These are phyloP conservation scores for Backusella westeae DNA, from an alignment of 192 early-diverging fungal genomes.

Conservation along the genomic window DNA sequence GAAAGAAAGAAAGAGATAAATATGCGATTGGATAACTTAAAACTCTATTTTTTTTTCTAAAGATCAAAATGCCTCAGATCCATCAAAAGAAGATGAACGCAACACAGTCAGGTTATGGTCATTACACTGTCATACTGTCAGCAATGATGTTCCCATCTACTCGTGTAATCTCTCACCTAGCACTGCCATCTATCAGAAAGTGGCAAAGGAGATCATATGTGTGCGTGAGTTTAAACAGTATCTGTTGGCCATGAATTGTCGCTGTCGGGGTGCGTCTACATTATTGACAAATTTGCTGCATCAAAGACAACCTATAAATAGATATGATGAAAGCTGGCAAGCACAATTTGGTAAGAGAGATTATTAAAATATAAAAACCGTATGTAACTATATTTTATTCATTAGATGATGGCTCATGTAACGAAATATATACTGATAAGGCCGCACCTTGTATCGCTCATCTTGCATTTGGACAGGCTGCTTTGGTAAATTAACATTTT, in stretches of 20 bases:
- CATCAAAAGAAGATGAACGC: slow-evolving; percentile 60
- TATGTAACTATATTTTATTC: neutral
- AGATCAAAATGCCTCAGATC: slow-evolving; percentile 47
- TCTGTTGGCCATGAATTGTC: slow-evolving; percentile 50
- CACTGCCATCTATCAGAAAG: slow-evolving; percentile 56
- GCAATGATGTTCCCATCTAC: slow-evolving; percentile 48
- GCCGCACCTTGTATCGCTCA: slow-evolving; percentile 53
- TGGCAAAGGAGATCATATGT: slow-evolving; percentile 47
- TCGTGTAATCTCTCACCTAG: slow-evolving; percentile 60
- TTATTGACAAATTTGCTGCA: slow-evolving; percentile 63
- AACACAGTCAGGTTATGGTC: slow-evolving; percentile 69
- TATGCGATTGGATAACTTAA: neutral
- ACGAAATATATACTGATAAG: slow-evolving; percentile 53
- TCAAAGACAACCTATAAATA: slow-evolving; percentile 46
- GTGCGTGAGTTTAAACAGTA: slow-evolving; percentile 47
- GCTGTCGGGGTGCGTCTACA: slow-evolving; percentile 54
- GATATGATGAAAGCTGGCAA: slow-evolving; percentile 59
- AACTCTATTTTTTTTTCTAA: neutral
- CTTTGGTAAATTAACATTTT: slow-evolving; percentile 27
- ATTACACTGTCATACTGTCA: slow-evolving; percentile 54
- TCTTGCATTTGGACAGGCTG: slow-evolving; percentile 50
- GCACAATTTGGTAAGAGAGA: slow-evolving; percentile 49
- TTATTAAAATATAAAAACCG: neutral
- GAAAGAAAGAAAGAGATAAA: neutral
- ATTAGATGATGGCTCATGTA: slow-evolving; percentile 55